phyloP scores from a whole-genome alignment of 176 grass and related monocot species.

The Carex pumila region DNA sequence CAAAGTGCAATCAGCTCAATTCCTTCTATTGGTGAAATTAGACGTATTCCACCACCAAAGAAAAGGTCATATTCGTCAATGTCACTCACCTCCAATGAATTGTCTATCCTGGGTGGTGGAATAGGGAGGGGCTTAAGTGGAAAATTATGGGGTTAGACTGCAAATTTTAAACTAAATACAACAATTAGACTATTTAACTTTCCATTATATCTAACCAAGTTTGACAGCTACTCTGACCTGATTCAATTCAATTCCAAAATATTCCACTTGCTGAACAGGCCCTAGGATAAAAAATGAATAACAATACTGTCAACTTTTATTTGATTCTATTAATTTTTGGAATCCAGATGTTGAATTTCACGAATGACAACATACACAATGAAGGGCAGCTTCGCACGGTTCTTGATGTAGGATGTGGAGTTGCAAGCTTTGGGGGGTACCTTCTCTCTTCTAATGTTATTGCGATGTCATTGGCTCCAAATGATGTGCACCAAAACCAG shows the following conservation, averaged over 20 bases:
- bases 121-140: too few species aligned
- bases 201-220: background rate
- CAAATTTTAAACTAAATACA: background rate
- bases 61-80: background rate
- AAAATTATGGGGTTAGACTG: background rate
- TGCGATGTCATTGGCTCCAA: constrained; percentile 94
- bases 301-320: background rate
- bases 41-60: background rate
- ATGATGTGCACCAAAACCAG: constrained; percentile 99
- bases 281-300: constrained; percentile 3
- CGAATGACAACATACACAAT: constrained; percentile 78
- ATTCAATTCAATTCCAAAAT: background rate
- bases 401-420: constrained; percentile 96
- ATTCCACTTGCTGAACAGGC: background rate
- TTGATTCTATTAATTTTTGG: background rate
- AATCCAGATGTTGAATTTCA: constrained; percentile 86
- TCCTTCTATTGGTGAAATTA: background rate
- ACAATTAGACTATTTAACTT: background rate
- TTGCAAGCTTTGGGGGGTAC: constrained; percentile 96
- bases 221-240: background rate
- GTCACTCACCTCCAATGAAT: background rate
- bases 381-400: constrained; percentile 83
- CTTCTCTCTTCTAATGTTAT: constrained; percentile 89
- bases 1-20: background rate
- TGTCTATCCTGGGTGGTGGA: too few species aligned